Evolutionary conservation across 2,329 filamentous ascomycete species (phyloP).

Genomic region (Cladosporium sp.): DNA sequence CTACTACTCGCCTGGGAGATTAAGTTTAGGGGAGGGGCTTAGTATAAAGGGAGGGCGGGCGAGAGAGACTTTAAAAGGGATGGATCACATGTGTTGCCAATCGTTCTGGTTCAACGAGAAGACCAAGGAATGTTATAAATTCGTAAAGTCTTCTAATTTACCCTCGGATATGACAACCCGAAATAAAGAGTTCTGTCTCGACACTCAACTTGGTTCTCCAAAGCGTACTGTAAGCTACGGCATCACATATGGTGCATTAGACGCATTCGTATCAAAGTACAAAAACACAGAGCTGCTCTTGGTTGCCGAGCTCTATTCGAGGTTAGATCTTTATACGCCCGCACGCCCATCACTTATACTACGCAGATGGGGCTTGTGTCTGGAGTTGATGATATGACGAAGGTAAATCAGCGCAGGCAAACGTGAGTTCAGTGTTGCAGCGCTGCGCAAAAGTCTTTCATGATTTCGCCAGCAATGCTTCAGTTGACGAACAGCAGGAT

Average conservation of each 20-base stretch:
- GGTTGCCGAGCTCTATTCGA: not conserved
- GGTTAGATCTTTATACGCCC: not conserved
- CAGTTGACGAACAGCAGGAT: not conserved
- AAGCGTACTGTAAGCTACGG: not conserved
- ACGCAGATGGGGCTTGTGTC: not conserved
- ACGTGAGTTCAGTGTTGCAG: not conserved
- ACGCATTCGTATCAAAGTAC: not conserved
- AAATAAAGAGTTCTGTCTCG: not conserved
- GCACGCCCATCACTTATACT: not conserved
- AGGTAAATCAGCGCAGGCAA: not conserved
- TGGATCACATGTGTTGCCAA: not conserved
- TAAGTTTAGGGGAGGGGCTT: too few species aligned
- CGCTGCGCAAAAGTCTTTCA: not conserved
- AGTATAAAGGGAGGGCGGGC: too few species aligned
- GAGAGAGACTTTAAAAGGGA: not conserved
- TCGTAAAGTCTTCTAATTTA: not conserved
- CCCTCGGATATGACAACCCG: not conserved
- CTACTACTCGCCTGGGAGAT: not conserved
- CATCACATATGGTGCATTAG: not conserved
- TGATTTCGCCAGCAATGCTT: not conserved
- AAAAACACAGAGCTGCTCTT: not conserved
- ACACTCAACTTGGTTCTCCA: not conserved
- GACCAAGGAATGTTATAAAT: not conserved
- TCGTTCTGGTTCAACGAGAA: not conserved
- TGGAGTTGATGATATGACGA: not conserved